Evolutionary conservation across 129 eudicot genomes (phyloP), one percentile per base, ranked within the genome.

Genomic region (Artemisia argyi): DNA sequence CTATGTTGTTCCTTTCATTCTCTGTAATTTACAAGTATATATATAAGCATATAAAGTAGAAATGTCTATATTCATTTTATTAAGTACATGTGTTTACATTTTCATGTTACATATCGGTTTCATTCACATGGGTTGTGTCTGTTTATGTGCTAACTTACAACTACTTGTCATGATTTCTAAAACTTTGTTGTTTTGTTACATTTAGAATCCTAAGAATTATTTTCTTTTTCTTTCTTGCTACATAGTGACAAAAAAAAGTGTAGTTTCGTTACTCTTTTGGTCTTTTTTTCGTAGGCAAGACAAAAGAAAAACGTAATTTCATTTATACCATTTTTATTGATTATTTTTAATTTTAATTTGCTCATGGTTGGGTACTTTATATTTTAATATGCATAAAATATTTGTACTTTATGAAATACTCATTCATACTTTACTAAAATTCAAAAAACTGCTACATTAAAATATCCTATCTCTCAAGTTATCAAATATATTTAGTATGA

Each of bases 111-210:
- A 68, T 51, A 68, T 55, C 54, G 50, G 69, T 68, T 42, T 54
- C 20, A 52, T 68, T 67, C 79, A 72, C 79, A 72, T 81, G 76
- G 61, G 57, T 49, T 22, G 62, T 68, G 77, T 64, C 76, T 47
- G 61, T 74, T 26, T 67, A 54, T 74, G 65, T 69, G 52, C 73
- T 20, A 54, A 22, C 44, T 20, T 62, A 55, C 82, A 56, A 63
- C 49, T 47, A 63, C 61, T 15, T 65, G 39, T 49, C 48, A 78
- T 71, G 17, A 60, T 78, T 55, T 72, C 52, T 53, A 63, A 53
- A 71, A 55, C 61, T 72, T 32, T 65, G 82, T 71, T 71, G 57
- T 64, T 77, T 78, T 78, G 49, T 78, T 71, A 52, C 61, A 54
- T 24, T 42, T 17, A 39, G 35, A 28, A 8, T 57, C 61, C 73